Evolutionary conservation across 805 yeast species (phyloP).

Genomic region (Lipomyces sp.): DNA sequence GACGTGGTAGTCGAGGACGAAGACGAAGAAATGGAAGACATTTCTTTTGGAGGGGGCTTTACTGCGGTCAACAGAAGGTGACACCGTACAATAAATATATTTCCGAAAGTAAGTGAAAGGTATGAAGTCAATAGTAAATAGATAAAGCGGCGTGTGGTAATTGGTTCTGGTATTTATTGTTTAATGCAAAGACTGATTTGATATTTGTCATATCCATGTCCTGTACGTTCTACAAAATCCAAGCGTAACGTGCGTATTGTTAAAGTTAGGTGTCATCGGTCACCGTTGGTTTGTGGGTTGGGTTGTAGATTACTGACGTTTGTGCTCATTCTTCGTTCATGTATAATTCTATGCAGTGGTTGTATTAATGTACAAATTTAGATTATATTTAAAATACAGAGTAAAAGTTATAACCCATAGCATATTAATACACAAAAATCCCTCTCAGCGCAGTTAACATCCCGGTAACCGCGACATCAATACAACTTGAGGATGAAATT

Average conservation of each 20-base stretch:
- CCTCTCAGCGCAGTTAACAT: background rate
- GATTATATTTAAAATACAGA: too few relatives aligned
- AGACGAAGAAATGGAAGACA: constrained; percentile 34
- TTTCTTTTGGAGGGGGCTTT: constrained; percentile 32
- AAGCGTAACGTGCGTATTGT: background rate
- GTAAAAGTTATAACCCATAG: too few relatives aligned
- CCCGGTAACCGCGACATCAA: background rate
- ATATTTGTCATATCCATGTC: background rate
- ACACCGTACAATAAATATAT: background rate
- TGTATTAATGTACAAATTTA: too few relatives aligned
- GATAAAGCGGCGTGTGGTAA: background rate
- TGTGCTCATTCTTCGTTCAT: too few relatives aligned
- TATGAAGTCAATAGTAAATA: too few relatives aligned
- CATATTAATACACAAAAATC: background rate
- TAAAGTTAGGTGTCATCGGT: background rate
- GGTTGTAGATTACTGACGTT: background rate
- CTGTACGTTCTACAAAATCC: background rate
- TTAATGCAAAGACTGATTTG: background rate
- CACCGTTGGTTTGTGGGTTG: background rate
- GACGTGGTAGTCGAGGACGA: constrained; percentile 23
- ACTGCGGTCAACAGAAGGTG: constrained; percentile 32
- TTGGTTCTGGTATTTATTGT: background rate
- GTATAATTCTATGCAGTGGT: too few relatives aligned
- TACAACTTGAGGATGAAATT: background rate
- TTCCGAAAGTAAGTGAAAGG: background rate